Evolutionary conservation across 2,329 filamentous ascomycete species (phyloP), one percentile per base, ranked within the genome.

Genomic region (Pyrenophora seminiperda): DNA sequence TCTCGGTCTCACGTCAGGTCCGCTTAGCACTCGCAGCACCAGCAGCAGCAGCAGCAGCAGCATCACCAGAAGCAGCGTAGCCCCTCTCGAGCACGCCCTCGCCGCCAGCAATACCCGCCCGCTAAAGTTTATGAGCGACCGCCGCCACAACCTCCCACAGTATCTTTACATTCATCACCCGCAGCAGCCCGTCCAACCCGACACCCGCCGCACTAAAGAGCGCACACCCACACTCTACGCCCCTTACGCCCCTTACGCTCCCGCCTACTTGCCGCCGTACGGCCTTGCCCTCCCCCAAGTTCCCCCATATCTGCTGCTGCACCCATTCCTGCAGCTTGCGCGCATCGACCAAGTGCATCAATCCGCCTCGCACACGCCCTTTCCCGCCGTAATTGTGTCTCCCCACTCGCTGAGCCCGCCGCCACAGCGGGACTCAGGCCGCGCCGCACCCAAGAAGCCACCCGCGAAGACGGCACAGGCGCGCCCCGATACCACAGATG

Each of bases 341-440:
- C 65, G 56, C 59, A 60, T 64, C 55, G 63, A 63, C 59, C 52
- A 63, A 59, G 52, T 64, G 52, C 64, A 61, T 29, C 55, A 54
- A 47, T 49, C 47, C 46, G 37, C 52, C 56, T 49, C 53, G 48
- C 50, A 56, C 47, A 57, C 61, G 45, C 52, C 58, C 38, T 43
- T 56, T 27, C 62, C 69, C 58, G 63, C 70, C 70, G 67, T 69
- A 68, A 73, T 65, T 65, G 70, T 74, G 71, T 74, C 71, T 71
- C 67, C 65, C 59, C 62, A 68, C 62, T 67, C 57, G 39, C 56
- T 62, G 58, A 63, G 61, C 63, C 66, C 69, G 64, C 63, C 63
- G 33, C 53, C 60, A 38, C 62, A 66, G 66, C 66, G 69, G 67
- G 67, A 70, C 54, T 54, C 59, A 49, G 54, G 63, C 56, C 62